Evolutionary conservation across 441 rosid genomes (phyloP), one percentile per base, ranked within the genome.

Genomic region (Raphanus hybrid): DNA sequence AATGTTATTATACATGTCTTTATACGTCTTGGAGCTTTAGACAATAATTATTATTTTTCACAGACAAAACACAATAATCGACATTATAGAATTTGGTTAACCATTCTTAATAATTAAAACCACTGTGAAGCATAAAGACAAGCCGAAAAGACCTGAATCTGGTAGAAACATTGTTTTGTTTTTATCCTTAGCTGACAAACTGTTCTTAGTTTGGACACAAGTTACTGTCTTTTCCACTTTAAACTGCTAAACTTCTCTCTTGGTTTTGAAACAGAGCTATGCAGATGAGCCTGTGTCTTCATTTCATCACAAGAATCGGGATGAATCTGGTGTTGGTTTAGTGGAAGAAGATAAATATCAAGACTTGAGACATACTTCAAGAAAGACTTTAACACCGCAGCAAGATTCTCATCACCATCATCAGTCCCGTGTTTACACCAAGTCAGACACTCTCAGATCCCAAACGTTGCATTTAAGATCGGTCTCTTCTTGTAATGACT

Each of bases 261-360:
- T 54, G 71, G 5, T 75, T 18, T 64, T 76, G 80, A 61, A 74
- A 74, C 90, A 95, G 99, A 91, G 93, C 83, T 92, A 92, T 71
- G 97, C 86, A 52, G 95, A 90, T 71, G 97, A 91, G 78, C 78
- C 85, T 7, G 61, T 85, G 15, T 60, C 90, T 1, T 88, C 82
- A 34, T 85, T 83, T 75, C 84, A 84, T 70, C 90, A 76, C 27
- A 89, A 86, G 75, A 85, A 85, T 76, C 82, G 97, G 98, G 96
- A 90, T 64, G 96, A 87, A 3, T 89, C 65, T 80, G 55, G 65
- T 74, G 54, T 73, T 80, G 88, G 85, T 18, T 45, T 85, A 3
- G 89, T 79, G 58, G 84, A 52, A 41, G 85, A 82, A 80, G 86
- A 78, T 27, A 72, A 64, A 32, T 75, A 79, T 57, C 74, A 78